These are phyloP conservation scores for Myochromella boudieri DNA, from an alignment of 768 basidiomycete species.

Conservation along the genomic window DNA sequence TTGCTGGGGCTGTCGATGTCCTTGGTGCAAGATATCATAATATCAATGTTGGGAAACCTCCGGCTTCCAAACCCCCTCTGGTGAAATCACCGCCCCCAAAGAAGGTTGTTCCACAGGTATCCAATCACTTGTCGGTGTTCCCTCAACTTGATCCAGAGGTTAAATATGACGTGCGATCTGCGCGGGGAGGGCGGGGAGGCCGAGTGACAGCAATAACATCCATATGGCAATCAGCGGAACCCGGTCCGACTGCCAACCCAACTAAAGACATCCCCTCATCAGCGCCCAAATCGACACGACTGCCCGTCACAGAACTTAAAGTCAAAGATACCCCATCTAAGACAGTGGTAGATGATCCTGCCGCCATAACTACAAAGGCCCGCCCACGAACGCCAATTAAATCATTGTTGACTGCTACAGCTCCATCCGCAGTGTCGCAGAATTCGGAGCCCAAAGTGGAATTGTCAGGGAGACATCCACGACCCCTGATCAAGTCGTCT, in stretches of 20 bases:
- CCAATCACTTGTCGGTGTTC: slow-evolving; percentile 31
- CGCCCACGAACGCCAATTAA: slow-evolving; percentile 4
- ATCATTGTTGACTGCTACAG: slow-evolving; percentile 5
- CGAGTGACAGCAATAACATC: slow-evolving; percentile 72
- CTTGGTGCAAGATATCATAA: slow-evolving; percentile 18
- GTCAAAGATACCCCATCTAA: background rate
- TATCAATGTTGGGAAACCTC: slow-evolving; percentile 17
- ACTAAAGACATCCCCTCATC: background rate
- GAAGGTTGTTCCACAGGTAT: slow-evolving; percentile 16
- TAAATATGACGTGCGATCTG: slow-evolving; percentile 74
- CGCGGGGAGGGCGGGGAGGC: slow-evolving; percentile 76
- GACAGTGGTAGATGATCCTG: background rate
- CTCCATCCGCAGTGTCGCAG: slow-evolving; percentile 10
- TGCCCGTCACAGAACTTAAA: background rate
- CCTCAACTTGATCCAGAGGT: slow-evolving; percentile 46
- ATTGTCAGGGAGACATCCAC: slow-evolving; percentile 24
- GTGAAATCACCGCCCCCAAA: slow-evolving; percentile 9
- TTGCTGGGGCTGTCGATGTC: slow-evolving; percentile 1
- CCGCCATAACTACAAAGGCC: slow-evolving; percentile 3
- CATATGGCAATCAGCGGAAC: slow-evolving; percentile 65
- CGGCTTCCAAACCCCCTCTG: slow-evolving; percentile 9
- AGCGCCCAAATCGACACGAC: slow-evolving; percentile 3
- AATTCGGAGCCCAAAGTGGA: slow-evolving; percentile 16
- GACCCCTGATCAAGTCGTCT: slow-evolving; percentile 53
- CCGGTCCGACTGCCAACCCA: slow-evolving; percentile 1